Percentiles rank a stretch among this genome's conserved stretches.
phyloP scores from a whole-genome alignment of 768 basidiomycete genomes.

The Lentinula sp. region DNA sequence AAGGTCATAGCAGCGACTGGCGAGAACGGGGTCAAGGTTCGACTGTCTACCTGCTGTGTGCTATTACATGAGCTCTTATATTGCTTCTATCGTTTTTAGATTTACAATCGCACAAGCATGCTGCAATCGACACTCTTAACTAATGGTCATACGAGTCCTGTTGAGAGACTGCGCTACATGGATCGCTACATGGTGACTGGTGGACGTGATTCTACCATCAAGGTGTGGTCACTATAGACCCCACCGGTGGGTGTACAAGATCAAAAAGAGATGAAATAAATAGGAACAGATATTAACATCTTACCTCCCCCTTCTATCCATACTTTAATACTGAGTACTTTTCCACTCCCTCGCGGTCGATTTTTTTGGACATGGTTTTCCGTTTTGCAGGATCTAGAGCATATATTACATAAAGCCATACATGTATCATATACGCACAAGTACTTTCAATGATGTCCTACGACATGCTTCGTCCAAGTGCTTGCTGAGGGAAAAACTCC shows the following conservation, averaged over 20 bases:
- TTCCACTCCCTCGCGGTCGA: not conserved
- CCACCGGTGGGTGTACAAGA: no score
- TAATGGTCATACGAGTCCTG: conserved; percentile 92
- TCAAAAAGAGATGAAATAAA: not conserved
- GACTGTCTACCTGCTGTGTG: conserved; percentile 5
- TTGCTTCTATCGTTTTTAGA: conserved; percentile 32
- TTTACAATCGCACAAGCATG: conserved; percentile 92
- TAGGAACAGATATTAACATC: not conserved
- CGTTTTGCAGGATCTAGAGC: not conserved
- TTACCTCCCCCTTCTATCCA: not conserved
- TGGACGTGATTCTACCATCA: conserved; percentile 78
- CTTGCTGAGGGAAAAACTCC: not conserved
- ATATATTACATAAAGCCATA: not conserved
- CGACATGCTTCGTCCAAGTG: not conserved
- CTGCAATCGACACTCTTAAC: conserved; percentile 79
- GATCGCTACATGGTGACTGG: conserved; percentile 92
- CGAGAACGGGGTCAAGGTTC: conserved; percentile 88
- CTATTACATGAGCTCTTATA: not conserved
- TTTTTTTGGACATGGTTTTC: not conserved
- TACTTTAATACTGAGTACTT: not conserved
- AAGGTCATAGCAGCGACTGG: conserved; percentile 91
- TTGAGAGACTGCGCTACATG: conserved; percentile 88
- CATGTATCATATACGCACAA: not conserved
- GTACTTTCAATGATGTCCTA: not conserved
- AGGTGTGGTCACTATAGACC: conserved; percentile 87